Conservation (phyloP, 2,329 filamentous ascomycete species). For the Cytospora paraplurivora region DNA sequence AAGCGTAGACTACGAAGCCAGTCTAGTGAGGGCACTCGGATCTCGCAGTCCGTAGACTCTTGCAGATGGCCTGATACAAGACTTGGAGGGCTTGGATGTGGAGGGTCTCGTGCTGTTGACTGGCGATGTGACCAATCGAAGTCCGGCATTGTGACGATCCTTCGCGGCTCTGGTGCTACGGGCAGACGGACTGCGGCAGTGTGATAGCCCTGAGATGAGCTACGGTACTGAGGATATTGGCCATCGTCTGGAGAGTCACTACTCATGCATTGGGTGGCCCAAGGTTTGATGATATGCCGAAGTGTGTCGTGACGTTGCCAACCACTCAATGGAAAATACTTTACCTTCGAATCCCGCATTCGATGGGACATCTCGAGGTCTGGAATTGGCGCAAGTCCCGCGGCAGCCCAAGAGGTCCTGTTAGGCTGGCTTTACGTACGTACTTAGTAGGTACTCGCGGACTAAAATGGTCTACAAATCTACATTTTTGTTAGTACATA, state of each 20-base stretch:
- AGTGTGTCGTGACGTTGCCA: background rate
- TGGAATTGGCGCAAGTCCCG: background rate
- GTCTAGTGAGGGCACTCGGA: background rate
- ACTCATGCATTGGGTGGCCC: background rate
- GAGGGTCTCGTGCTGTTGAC: constrained; percentile 4
- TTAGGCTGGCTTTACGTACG: background rate
- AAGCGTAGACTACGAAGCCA: background rate
- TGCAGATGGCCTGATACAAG: background rate
- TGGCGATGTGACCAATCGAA: background rate
- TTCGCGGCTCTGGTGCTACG: background rate
- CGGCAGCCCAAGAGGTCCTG: background rate
- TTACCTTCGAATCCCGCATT: background rate
- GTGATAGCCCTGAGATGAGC: background rate
- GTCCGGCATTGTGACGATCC: background rate
- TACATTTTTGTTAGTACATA: no score
- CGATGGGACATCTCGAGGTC: background rate
- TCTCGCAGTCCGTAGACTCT: background rate
- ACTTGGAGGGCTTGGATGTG: background rate
- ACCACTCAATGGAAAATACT: background rate
- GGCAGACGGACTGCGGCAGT: background rate
- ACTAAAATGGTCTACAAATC: no score
- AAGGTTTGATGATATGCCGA: background rate
- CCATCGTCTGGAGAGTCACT: background rate
- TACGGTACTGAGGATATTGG: background rate
- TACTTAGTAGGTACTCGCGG: background rate